Conservation (phyloP, 106 monocot genomes). For the Allium sativum region DNA sequence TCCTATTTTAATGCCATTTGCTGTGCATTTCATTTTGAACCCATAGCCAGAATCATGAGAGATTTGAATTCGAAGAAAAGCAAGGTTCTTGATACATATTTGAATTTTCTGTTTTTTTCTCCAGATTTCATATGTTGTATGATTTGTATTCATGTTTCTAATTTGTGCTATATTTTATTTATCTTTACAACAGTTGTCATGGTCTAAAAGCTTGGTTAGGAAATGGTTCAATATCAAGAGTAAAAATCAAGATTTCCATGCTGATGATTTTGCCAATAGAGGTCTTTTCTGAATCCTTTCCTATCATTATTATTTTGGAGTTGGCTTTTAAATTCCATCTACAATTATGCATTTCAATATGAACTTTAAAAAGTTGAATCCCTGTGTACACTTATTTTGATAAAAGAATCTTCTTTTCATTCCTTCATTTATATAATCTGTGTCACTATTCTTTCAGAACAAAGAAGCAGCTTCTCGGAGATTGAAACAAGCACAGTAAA, state of each 20-base stretch:
- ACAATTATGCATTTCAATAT: background rate
- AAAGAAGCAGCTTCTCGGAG: conserved; percentile 58
- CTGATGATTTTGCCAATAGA: conserved; percentile 7
- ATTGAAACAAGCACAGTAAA: conserved; percentile 56
- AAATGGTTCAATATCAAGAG: conserved; percentile 28
- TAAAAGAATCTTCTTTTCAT: background rate
- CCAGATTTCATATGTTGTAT: background rate
- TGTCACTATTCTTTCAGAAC: background rate
- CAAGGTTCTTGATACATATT: background rate
- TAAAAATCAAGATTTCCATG: conserved; percentile 19
- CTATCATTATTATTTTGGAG: background rate
- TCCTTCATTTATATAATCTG: background rate
- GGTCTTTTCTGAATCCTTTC: background rate
- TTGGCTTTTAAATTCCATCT: background rate
- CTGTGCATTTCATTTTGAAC: background rate
- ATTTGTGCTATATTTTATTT: background rate
- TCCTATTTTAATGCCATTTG: background rate
- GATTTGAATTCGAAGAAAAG: conserved; percentile 2
- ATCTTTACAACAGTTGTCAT: conserved; percentile 11
- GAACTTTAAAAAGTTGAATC: background rate
- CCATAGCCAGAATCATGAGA: background rate
- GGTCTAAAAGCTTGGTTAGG: conserved; percentile 23
- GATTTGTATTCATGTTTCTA: background rate
- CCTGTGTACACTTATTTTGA: background rate
- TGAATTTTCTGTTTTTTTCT: background rate